Evolutionary conservation across 2,329 filamentous ascomycete species (phyloP).

Genomic region (Allantophomopsis cytisporea): DNA sequence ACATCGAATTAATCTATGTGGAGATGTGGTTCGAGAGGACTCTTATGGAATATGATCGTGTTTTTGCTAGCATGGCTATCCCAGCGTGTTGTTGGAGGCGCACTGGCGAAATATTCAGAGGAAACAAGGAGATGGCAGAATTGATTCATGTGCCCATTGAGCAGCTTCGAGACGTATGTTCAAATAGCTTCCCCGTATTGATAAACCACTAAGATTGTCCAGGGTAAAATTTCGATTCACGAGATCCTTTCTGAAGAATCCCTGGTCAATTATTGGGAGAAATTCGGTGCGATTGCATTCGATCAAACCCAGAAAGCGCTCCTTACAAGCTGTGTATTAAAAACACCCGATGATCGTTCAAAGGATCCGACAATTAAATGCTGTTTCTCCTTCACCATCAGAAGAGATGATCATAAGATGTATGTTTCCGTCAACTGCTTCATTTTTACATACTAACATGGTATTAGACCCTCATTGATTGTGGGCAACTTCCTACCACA

Average conservation of each 20-base stretch:
- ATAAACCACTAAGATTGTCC: slow-evolving; percentile 2
- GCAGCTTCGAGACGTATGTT: slow-evolving; percentile 72
- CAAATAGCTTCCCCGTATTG: slow-evolving; percentile 1
- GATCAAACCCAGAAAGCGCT: slow-evolving; percentile 90
- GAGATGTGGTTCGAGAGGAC: slow-evolving; percentile 99
- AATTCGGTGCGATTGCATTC: slow-evolving; percentile 96
- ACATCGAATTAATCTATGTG: slow-evolving; percentile 86
- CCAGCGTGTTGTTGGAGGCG: slow-evolving; percentile 94
- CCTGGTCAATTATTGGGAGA: slow-evolving; percentile 95
- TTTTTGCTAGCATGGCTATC: slow-evolving; percentile 98
- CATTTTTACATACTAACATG: slow-evolving; percentile 17
- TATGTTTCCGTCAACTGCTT: slow-evolving; percentile 31
- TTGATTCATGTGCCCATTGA: slow-evolving; percentile 89
- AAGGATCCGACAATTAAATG: slow-evolving; percentile 70
- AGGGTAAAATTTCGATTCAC: slow-evolving; percentile 91
- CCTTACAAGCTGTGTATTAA: slow-evolving; percentile 82
- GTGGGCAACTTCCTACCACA: slow-evolving; percentile 95
- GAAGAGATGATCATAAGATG: slow-evolving; percentile 93
- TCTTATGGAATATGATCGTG: slow-evolving; percentile 93
- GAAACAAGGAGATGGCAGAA: slow-evolving; percentile 98
- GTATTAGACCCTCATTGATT: slow-evolving; percentile 71
- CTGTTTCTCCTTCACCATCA: slow-evolving; percentile 95
- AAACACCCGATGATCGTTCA: slow-evolving; percentile 60
- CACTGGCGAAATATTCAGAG: slow-evolving; percentile 92
- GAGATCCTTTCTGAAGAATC: slow-evolving; percentile 94